Evolutionary conservation across 2,329 filamentous ascomycete genomes (phyloP).

Genomic region (Xylariaceae sp.): DNA sequence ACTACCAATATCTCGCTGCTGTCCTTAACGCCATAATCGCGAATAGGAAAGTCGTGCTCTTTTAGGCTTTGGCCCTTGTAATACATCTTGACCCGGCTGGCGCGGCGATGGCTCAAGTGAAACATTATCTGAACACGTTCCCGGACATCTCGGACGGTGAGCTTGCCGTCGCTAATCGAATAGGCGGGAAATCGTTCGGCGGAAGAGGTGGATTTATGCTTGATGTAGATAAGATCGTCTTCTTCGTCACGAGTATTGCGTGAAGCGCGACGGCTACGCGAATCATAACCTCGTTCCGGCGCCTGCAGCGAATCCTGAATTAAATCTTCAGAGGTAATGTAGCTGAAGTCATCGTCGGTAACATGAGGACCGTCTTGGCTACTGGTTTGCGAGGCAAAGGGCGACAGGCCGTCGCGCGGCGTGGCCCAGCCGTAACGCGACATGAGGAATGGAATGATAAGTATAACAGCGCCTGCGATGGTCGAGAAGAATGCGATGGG

Average conservation of each 20-base stretch:
- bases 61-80: constrained; percentile 70
- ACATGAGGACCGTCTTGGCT: constrained; percentile 53
- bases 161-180: constrained; percentile 67
- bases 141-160: constrained; percentile 61
- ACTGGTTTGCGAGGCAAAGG: constrained; percentile 43
- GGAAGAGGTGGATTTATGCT: constrained; percentile 60
- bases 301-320: constrained; percentile 37
- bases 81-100: constrained; percentile 57
- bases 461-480: constrained; percentile 42
- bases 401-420: constrained; percentile 43
- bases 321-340: constrained; percentile 75
- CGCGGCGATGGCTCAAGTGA: constrained; percentile 51
- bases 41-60: constrained; percentile 52
- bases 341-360: constrained; percentile 71
- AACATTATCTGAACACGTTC: constrained; percentile 64
- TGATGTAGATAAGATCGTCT: constrained; percentile 66
- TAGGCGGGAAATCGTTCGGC: constrained; percentile 69
- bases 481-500: constrained; percentile 47
- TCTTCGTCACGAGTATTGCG: constrained; percentile 47
- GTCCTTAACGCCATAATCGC: constrained; percentile 57
- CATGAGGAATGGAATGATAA: constrained; percentile 50
- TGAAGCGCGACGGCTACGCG: constrained; percentile 32
- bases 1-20: constrained; percentile 57
- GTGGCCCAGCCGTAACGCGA: constrained; percentile 49
- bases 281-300: constrained; percentile 39